Evolutionary conservation across 169 alveolate genomes (phyloP).

Genomic region (Theileria parva): DNA sequence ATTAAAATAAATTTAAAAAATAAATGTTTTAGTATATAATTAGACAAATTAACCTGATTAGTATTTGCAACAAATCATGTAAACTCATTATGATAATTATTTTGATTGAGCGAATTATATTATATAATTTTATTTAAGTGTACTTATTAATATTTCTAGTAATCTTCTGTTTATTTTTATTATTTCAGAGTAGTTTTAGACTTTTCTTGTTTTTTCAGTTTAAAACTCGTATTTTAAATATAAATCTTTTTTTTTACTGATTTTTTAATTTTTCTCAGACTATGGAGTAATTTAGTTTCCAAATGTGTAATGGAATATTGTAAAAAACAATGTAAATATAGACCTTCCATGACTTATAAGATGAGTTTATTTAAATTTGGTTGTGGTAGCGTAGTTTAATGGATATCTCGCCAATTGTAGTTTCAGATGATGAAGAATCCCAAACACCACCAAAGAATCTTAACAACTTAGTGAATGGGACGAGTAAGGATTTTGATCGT

Average conservation of each 20-base stretch:
- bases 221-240: background rate
- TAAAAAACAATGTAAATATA: background rate
- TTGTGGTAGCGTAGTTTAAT: background rate
- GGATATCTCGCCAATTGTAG: slow-evolving; percentile 1
- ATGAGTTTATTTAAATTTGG: background rate
- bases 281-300: background rate
- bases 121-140: background rate
- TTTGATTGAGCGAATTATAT: no score
- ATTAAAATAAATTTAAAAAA: background rate
- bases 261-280: background rate
- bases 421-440: slow-evolving; percentile 3
- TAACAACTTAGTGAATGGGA: background rate
- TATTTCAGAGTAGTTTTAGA: background rate
- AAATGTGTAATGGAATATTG: background rate
- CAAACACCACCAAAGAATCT: background rate
- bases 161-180: background rate
- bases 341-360: slow-evolving; percentile 5
- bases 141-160: background rate
- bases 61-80: background rate
- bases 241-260: background rate
- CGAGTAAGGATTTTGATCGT: background rate
- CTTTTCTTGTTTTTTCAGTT: background rate
- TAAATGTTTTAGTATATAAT: background rate
- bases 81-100: background rate
- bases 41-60: background rate